A percentile compares a stretch with the other conserved stretches of the same genome.
These are phyloP conservation scores for Hygrophorus russula DNA, from an alignment of 768 basidiomycete species.

Conservation along the genomic window DNA sequence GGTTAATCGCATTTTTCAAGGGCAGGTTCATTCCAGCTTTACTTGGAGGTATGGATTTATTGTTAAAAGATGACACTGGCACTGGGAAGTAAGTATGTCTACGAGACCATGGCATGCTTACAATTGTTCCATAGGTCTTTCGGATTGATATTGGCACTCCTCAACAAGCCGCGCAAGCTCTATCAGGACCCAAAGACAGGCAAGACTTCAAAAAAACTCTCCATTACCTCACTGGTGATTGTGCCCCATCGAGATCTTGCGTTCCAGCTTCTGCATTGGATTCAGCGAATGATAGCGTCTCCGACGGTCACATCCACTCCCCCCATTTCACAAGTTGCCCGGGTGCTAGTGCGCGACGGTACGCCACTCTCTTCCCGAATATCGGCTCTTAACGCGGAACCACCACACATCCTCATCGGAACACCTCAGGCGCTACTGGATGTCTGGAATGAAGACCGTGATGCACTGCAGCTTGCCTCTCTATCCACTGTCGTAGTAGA, in stretches of 20 bases:
- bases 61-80: constrained; percentile 64
- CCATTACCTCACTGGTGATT: constrained; percentile 46
- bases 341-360: constrained; percentile 53
- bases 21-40: constrained; percentile 51
- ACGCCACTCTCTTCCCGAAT: constrained; percentile 29
- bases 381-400: constrained; percentile 23
- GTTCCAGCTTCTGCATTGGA: constrained; percentile 56
- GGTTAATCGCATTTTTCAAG: background rate
- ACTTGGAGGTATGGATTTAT: constrained; percentile 42
- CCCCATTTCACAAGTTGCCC: constrained; percentile 34
- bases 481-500: constrained; percentile 59
- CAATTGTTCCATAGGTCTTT: constrained; percentile 47
- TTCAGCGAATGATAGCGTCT: constrained; percentile 33
- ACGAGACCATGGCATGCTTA: background rate
- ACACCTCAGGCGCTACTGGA: constrained; percentile 64
- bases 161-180: constrained; percentile 39
- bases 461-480: constrained; percentile 31
- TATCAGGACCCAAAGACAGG: constrained; percentile 13
- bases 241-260: constrained; percentile 70
- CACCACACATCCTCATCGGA: constrained; percentile 59
- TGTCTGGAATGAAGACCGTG: constrained; percentile 30
- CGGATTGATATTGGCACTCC: constrained; percentile 52
- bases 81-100: constrained; percentile 59
- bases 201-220: constrained; percentile 13
- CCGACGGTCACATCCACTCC: constrained; percentile 19